phyloP scores from a whole-genome alignment of 2,329 filamentous ascomycete genomes.

The Cordyceps cicadae region DNA sequence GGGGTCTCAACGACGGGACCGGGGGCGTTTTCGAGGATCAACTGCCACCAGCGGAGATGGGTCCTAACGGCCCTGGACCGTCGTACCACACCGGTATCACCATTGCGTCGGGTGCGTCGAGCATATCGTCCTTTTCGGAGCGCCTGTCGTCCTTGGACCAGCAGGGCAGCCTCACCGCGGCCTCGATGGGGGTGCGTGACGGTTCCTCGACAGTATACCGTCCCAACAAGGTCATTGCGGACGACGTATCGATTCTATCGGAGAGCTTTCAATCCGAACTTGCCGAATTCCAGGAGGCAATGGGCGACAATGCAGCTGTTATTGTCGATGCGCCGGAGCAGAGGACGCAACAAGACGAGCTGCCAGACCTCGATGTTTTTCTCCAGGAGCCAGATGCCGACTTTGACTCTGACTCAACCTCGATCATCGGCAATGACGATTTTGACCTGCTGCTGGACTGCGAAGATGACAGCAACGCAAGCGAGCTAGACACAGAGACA shows the following conservation, averaged over 20 bases:
- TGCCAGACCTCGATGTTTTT: slow-evolving; percentile 15
- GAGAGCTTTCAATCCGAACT: slow-evolving; percentile 28
- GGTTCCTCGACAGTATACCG: slow-evolving; percentile 30
- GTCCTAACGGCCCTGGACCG: slow-evolving; percentile 38
- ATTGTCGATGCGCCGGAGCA: slow-evolving; percentile 26
- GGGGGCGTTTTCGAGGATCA: slow-evolving; percentile 39
- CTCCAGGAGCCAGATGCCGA: slow-evolving; percentile 14
- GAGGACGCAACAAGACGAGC: slow-evolving; percentile 13
- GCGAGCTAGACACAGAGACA: background rate
- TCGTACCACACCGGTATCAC: slow-evolving; percentile 38
- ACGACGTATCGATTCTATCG: slow-evolving; percentile 25
- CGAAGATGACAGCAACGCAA: background rate
- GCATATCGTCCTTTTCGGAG: slow-evolving; percentile 27
- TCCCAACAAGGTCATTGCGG: slow-evolving; percentile 24
- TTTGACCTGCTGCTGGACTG: background rate
- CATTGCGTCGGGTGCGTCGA: slow-evolving; percentile 26
- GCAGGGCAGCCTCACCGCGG: slow-evolving; percentile 25
- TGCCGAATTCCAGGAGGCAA: slow-evolving; percentile 27
- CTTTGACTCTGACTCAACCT: slow-evolving; percentile 4
- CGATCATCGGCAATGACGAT: slow-evolving; percentile 1
- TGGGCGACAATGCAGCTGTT: slow-evolving; percentile 14
- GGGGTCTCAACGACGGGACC: slow-evolving; percentile 43
- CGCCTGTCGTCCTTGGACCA: slow-evolving; percentile 27
- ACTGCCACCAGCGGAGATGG: slow-evolving; percentile 35
- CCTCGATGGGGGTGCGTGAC: slow-evolving; percentile 32